Percentiles rank a stretch among this genome's conserved stretches.
phyloP scores from a whole-genome alignment of 2,329 filamentous ascomycete species.

The Mycosphaerella arachidis region DNA sequence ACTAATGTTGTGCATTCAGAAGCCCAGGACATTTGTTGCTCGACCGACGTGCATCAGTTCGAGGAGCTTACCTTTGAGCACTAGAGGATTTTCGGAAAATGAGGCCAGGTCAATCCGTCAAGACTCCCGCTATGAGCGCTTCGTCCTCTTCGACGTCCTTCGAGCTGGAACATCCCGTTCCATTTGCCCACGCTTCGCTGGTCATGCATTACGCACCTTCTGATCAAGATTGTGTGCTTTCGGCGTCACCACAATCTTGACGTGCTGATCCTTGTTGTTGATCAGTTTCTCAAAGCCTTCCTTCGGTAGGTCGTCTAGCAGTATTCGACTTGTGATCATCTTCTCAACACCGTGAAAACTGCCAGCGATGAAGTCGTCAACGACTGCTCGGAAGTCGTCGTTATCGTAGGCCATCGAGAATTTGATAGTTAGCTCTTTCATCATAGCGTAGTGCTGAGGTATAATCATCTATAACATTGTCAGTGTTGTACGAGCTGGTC shows the following conservation, averaged over 20 bases:
- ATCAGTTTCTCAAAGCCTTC: slow-evolving; percentile 11
- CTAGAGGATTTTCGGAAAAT: neutral
- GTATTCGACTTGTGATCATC: slow-evolving; percentile 12
- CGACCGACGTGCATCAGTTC: too few species aligned
- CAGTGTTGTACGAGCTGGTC: neutral
- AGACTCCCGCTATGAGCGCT: neutral
- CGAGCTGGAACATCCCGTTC: neutral
- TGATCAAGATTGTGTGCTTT: neutral
- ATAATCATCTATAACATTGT: slow-evolving; percentile 8
- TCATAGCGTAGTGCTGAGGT: slow-evolving; percentile 9
- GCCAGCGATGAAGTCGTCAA: slow-evolving; percentile 7
- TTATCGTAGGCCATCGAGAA: slow-evolving; percentile 19
- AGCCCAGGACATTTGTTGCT: too few species aligned
- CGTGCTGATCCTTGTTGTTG: slow-evolving; percentile 9
- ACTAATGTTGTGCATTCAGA: too few species aligned
- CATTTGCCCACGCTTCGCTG: neutral
- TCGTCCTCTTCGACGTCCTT: neutral
- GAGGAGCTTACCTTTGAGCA: neutral
- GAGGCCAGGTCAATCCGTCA: neutral
- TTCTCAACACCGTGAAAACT: slow-evolving; percentile 7
- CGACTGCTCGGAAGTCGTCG: slow-evolving; percentile 12
- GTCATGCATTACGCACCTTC: neutral
- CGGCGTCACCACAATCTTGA: slow-evolving; percentile 13
- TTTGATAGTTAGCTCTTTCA: slow-evolving; percentile 18
- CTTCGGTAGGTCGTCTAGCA: slow-evolving; percentile 1